Percentiles rank a stretch among this genome's conserved stretches.
Evolutionary conservation across 208 protist genomes (phyloP).

Genomic region (Vickermania spadyakhi): DNA sequence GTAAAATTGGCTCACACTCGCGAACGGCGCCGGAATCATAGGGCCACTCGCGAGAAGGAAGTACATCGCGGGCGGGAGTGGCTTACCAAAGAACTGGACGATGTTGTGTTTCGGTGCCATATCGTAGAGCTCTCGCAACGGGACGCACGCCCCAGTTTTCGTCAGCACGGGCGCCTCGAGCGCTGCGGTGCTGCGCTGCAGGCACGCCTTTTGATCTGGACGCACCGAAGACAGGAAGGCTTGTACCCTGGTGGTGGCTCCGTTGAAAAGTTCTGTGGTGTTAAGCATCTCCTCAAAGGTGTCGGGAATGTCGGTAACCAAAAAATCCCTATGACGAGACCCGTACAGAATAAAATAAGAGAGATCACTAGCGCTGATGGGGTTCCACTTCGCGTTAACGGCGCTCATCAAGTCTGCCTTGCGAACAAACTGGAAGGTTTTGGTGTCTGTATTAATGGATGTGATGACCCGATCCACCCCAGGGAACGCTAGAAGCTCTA

Average conservation of each 20-base stretch:
- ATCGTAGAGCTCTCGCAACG: constrained; percentile 31
- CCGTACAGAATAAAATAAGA: constrained; percentile 1
- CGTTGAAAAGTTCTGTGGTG: constrained; percentile 11
- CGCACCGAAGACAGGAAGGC: constrained; percentile 17
- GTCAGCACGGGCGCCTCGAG: constrained; percentile 51
- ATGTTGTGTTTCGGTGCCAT: constrained; percentile 13
- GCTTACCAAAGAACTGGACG: constrained; percentile 33
- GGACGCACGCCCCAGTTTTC: constrained; percentile 13
- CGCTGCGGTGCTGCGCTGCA: constrained; percentile 36
- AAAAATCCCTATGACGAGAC: constrained; percentile 6
- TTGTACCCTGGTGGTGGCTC: too few species aligned
- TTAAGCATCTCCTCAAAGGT: not conserved
- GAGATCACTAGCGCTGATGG: constrained; percentile 19
- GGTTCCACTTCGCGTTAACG: constrained; percentile 17
- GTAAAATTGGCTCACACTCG: constrained; percentile 42
- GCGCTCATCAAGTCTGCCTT: constrained; percentile 35
- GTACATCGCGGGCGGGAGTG: constrained; percentile 45
- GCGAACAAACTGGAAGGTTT: constrained; percentile 60
- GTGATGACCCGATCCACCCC: constrained; percentile 80
- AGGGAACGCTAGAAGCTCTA: constrained; percentile 80
- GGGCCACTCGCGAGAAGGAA: constrained; percentile 61
- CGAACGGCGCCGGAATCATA: constrained; percentile 46
- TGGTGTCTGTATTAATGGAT: constrained; percentile 44
- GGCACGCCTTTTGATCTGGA: constrained; percentile 16
- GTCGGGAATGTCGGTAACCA: not conserved